Evolutionary conservation across 1,139 yeast species (phyloP), one percentile per base, ranked within the genome.

Genomic region (Scheffersomyces insectosa): DNA sequence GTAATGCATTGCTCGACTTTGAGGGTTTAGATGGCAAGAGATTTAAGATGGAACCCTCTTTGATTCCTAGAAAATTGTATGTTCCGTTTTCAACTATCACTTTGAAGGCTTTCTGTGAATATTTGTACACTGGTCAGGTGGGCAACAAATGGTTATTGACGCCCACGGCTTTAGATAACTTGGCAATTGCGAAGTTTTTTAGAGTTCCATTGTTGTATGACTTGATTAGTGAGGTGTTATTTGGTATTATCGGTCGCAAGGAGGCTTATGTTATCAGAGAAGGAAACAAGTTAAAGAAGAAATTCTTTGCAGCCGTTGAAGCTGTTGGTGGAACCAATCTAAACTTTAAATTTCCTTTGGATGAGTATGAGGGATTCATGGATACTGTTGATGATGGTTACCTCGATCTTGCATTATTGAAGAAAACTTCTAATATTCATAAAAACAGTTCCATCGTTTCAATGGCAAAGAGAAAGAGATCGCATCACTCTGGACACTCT

Each of bases 111-210:
- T 79, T 85, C 52, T 71, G 85, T 36, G 93, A 86, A 55, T 86
- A 81, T 59, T 70, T 86, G 47, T 85, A 83, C 55, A 85, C 91
- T 6, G 95, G 93, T 1, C 90, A 85, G 61, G 79, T 86, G 29
- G 89, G 88, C 29, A 81, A 83, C 45, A 83, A 79, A 52, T 85
- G 91, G 91, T 63, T 75, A 11, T 63, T 85, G 30, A 70, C 78
- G 2, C 91, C 91, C 0, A 82, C 87, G 0, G 77, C 87, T 0
- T 69, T 84, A 43, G 90, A 85, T 50, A 72, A 82, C 42, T 68
- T 85, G 51, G 63, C 81, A 27, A 72, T 84, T 52, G 77, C 89
- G 2, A 82, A 83, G 51, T 74, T 79, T 47, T 84, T 80, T 55
- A 82, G 81, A 47, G 75, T 86, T 14, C 91, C 91, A 1, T 64